phyloP scores from a whole-genome alignment of 2,329 filamentous ascomycete species.

The Neonectria ditissima region DNA sequence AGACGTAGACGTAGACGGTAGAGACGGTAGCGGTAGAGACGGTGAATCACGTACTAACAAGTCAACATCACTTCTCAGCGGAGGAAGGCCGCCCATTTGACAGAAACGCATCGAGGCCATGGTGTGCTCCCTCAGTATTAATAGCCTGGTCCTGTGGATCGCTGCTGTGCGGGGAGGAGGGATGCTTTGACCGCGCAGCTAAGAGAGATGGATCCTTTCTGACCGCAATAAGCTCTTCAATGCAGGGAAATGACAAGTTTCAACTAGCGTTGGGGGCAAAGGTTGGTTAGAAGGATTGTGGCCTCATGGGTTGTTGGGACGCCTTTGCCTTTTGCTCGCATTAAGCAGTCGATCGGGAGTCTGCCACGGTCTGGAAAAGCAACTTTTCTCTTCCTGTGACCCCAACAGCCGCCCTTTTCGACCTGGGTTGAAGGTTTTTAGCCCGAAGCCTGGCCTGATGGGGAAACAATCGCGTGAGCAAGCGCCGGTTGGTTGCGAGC shows the following conservation, averaged over 20 bases:
- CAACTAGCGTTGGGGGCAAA: conserved; percentile 29
- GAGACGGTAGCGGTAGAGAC: conserved; percentile 19
- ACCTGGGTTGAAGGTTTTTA: conserved; percentile 28
- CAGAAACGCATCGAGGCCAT: conserved; percentile 20
- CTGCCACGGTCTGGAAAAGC: conserved; percentile 34
- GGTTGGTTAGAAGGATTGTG: conserved; percentile 22
- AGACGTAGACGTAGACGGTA: too few species aligned
- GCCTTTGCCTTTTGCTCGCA: neutral
- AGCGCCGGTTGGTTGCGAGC: conserved; percentile 20
- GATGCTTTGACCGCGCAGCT: conserved; percentile 44
- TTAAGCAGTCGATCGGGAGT: conserved; percentile 7
- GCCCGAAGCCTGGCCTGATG: conserved; percentile 35
- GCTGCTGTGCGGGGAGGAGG: conserved; percentile 38
- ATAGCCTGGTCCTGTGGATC: conserved; percentile 35
- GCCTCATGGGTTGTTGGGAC: conserved; percentile 29
- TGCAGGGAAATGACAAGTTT: conserved; percentile 33
- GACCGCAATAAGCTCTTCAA: conserved; percentile 40
- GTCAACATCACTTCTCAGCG: conserved; percentile 17
- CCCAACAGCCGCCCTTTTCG: conserved; percentile 34
- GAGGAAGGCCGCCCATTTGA: conserved; percentile 14
- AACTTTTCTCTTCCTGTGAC: conserved; percentile 37
- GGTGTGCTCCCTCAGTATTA: conserved; percentile 37
- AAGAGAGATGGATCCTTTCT: conserved; percentile 40
- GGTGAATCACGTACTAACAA: conserved; percentile 20
- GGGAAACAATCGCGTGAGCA: conserved; percentile 33